Percentiles rank a stretch among this genome's conserved stretches.
Evolutionary conservation across 768 basidiomycete species (phyloP).

Genomic region (Trametes cingulata): DNA sequence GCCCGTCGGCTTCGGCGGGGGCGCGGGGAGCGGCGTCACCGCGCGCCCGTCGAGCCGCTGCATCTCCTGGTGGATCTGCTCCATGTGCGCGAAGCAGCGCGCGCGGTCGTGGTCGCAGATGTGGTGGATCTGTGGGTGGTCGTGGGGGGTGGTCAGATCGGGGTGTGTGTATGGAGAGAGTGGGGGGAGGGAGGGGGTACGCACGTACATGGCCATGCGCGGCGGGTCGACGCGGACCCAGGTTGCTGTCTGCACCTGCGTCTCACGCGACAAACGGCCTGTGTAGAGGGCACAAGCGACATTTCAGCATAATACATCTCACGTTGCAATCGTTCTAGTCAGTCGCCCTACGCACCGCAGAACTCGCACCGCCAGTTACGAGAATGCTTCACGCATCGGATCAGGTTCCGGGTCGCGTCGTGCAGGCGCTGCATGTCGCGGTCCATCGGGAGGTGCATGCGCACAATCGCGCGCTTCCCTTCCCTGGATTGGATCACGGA

Average conservation of each 20-base stretch:
- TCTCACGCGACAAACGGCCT: slow-evolving; percentile 23
- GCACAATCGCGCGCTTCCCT: neutral
- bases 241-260: slow-evolving; percentile 1
- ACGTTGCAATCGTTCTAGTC: too few species aligned
- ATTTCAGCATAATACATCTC: too few species aligned
- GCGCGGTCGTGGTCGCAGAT: slow-evolving; percentile 14
- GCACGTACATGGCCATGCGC: slow-evolving; percentile 18
- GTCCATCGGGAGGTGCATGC: slow-evolving; percentile 13
- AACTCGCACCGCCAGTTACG: slow-evolving; percentile 7
- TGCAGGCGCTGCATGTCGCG: neutral
- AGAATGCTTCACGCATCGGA: slow-evolving; percentile 10
- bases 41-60: neutral
- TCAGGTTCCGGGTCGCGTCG: neutral
- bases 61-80: neutral
- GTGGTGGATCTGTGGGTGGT: slow-evolving; percentile 19
- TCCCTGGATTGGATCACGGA: neutral
- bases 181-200: neutral
- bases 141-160: too few species aligned
- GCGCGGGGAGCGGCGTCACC: neutral
- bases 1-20: neutral
- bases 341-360: slow-evolving; percentile 2
- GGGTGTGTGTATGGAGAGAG: too few species aligned
- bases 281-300: neutral
- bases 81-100: slow-evolving; percentile 3
- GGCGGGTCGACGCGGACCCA: slow-evolving; percentile 16